A percentile compares a stretch with the other conserved stretches of the same genome.
These are phyloP conservation scores for Cryptococcus sp. DNA, from an alignment of 1,284 basidiomycete species.

Conservation along the genomic window DNA sequence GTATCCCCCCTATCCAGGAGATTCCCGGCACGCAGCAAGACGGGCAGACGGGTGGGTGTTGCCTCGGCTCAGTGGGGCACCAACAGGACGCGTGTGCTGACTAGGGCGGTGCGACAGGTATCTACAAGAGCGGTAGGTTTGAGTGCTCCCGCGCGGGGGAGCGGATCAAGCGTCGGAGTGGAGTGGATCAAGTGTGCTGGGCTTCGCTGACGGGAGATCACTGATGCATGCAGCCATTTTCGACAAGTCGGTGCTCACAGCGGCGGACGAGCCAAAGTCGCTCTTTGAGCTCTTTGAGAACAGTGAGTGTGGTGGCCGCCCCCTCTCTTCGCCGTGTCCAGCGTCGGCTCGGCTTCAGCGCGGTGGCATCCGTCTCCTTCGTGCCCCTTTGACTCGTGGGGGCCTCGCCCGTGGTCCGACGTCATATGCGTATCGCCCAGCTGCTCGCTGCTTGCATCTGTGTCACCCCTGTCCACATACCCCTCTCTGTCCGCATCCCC, in stretches of 20 bases:
- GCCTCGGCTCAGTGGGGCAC: no score
- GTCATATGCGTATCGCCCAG: no score
- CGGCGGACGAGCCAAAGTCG: constrained; percentile 31
- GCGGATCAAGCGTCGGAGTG: not conserved
- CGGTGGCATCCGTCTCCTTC: not conserved
- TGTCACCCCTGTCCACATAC: not conserved
- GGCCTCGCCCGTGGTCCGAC: no score
- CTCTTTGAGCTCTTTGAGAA: constrained; percentile 47
- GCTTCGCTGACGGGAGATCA: not conserved
- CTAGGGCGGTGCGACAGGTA: constrained; percentile 8
- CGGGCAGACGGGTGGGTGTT: constrained; percentile 31
- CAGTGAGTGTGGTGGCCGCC: constrained; percentile 26
- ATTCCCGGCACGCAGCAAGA: constrained; percentile 31
- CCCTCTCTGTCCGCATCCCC: not conserved
- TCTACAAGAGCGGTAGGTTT: constrained; percentile 18
- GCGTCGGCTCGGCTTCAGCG: no score
- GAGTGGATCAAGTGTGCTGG: not conserved
- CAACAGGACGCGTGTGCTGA: not conserved
- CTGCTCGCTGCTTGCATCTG: no score
- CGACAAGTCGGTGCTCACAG: constrained; percentile 20
- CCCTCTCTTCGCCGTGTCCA: not conserved
- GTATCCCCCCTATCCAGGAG: constrained; percentile 20
- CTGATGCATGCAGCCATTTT: constrained; percentile 19
- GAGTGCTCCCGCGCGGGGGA: not conserved
- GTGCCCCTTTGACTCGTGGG: not conserved